Evolutionary conservation across 805 yeast species (phyloP).

Genomic region (Sugiyamaella floridensis): DNA sequence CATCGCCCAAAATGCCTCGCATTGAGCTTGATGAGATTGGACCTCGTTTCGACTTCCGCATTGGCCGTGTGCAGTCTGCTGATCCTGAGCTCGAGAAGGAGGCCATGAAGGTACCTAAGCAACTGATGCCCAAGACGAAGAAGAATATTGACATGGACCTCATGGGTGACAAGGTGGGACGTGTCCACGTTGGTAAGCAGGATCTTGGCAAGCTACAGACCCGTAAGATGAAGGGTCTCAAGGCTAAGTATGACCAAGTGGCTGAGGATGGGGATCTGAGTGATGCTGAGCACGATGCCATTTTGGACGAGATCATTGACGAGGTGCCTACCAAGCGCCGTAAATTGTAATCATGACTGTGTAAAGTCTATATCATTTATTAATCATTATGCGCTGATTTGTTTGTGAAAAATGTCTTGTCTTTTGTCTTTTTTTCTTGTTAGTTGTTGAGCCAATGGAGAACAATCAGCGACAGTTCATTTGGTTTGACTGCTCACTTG

Average conservation of each 20-base stretch:
- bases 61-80: conserved; percentile 80
- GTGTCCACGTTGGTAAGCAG: conserved; percentile 93
- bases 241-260: conserved; percentile 73
- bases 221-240: conserved; percentile 97
- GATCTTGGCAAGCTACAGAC: conserved; percentile 87
- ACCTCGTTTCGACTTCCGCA: conserved; percentile 86
- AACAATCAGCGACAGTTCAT: no score
- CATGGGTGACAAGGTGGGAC: conserved; percentile 96
- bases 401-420: neutral
- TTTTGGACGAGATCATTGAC: conserved; percentile 9
- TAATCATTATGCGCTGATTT: neutral
- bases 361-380: neutral
- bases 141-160: conserved; percentile 83
- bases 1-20: conserved; percentile 83
- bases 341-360: neutral
- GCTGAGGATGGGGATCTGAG: conserved; percentile 40
- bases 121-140: conserved; percentile 70
- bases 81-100: conserved; percentile 86
- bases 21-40: conserved; percentile 94
- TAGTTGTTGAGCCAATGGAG: no score
- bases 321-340: conserved; percentile 12
- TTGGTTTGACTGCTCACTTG: conserved; percentile 24
- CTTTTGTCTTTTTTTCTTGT: no score
- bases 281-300: conserved; percentile 26
- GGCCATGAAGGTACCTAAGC: conserved; percentile 74